A percentile compares a stretch with the other conserved stretches of the same genome.
Conservation (phyloP, 2,329 filamentous ascomycete genomes). For the Nigrospora osmanthi region DNA sequence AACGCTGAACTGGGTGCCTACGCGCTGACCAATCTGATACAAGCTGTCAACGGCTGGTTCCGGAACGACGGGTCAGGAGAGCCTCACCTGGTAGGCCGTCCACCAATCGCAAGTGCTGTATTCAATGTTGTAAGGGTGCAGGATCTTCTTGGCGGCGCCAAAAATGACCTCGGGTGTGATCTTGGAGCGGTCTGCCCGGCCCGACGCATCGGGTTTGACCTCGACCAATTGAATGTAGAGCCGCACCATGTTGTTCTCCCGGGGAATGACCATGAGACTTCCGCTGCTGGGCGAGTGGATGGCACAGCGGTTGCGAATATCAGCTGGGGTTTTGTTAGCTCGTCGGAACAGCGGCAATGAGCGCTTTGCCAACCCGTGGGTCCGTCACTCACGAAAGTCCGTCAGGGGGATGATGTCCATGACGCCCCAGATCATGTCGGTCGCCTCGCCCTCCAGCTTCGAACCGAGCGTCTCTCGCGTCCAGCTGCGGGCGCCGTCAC, state of each 20-base stretch:
- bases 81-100: slow-evolving; percentile 56
- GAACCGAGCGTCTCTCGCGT: slow-evolving; percentile 21
- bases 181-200: slow-evolving; percentile 8
- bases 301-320: slow-evolving; percentile 44
- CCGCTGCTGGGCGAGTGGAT: slow-evolving; percentile 44
- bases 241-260: slow-evolving; percentile 65
- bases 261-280: slow-evolving; percentile 61
- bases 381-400: slow-evolving; percentile 32
- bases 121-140: slow-evolving; percentile 47
- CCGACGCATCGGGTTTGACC: background rate
- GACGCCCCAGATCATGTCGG: slow-evolving; percentile 38
- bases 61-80: too few relatives aligned
- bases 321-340: slow-evolving; percentile 19
- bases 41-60: too few relatives aligned
- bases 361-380: background rate
- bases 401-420: slow-evolving; percentile 23
- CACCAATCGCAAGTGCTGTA: slow-evolving; percentile 63
- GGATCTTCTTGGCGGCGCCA: slow-evolving; percentile 53
- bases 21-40: slow-evolving; percentile 45
- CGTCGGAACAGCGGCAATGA: background rate
- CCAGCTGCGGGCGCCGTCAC: slow-evolving; percentile 16
- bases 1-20: slow-evolving; percentile 63
- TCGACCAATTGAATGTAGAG: slow-evolving; percentile 35
- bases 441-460: slow-evolving; percentile 42
- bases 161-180: slow-evolving; percentile 62